Evolutionary conservation across 148 eudicot species (phyloP).

Genomic region (Beta vulgaris): DNA sequence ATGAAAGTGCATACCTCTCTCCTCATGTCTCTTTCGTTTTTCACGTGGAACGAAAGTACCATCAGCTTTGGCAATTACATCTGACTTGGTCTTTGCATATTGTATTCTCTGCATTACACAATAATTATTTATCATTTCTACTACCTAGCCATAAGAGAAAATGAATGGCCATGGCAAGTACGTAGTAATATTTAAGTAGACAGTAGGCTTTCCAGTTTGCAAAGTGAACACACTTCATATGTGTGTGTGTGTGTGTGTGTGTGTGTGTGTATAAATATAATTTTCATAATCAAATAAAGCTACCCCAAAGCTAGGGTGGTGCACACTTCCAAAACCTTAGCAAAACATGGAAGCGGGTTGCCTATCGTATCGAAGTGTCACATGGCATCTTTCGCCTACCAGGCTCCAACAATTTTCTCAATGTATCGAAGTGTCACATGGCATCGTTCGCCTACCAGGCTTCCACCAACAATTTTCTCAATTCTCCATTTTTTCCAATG

Average conservation of each 20-base stretch:
- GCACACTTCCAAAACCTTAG: not conserved
- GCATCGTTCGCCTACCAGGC: not conserved
- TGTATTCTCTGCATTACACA: constrained; percentile 69
- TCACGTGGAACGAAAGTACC: constrained; percentile 91
- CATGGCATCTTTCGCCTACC: not conserved
- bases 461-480: not conserved
- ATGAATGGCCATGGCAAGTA: not conserved
- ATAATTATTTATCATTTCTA: not conserved
- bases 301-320: not conserved
- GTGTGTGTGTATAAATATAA: too few relatives aligned
- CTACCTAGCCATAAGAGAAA: not conserved
- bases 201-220: not conserved
- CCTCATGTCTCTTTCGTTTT: constrained; percentile 82
- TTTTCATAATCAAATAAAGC: not conserved
- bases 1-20: constrained; percentile 55
- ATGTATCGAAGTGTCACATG: not conserved
- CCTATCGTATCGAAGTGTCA: not conserved
- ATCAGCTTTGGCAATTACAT: constrained; percentile 87
- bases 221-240: not conserved
- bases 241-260: too few relatives aligned
- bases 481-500: not conserved
- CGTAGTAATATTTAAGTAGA: not conserved
- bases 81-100: constrained; percentile 89
- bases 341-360: not conserved
- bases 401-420: not conserved